A percentile compares a stretch with the other conserved stretches of the same genome.
These are phyloP conservation scores for Phaeoacremonium minimum DNA, from an alignment of 2,329 filamentous ascomycete genomes.

Conservation along the genomic window DNA sequence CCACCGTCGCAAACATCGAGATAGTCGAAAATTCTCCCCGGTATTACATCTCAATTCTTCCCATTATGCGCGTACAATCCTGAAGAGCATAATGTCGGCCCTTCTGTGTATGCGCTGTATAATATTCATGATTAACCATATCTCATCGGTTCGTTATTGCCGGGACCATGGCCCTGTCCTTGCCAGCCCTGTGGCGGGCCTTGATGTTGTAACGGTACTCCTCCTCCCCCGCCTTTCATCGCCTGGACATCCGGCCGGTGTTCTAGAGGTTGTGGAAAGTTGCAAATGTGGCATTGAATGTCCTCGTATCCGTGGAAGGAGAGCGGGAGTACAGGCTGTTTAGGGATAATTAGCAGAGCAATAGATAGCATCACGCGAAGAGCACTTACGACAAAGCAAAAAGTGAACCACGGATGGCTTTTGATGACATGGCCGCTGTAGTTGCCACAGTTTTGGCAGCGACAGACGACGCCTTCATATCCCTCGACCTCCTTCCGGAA, in stretches of 20 bases:
- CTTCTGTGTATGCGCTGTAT: too few relatives aligned
- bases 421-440: constrained; percentile 57
- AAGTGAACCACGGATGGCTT: constrained; percentile 70
- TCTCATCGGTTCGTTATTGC: constrained; percentile 17
- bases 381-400: constrained; percentile 65
- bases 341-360: constrained; percentile 3
- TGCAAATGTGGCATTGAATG: constrained; percentile 70
- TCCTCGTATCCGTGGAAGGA: constrained; percentile 64
- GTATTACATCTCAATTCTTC: too few relatives aligned
- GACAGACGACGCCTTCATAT: constrained; percentile 57
- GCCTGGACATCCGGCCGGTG: constrained; percentile 51
- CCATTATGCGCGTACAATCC: too few relatives aligned
- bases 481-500: constrained; percentile 56
- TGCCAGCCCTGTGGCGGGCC: constrained; percentile 27
- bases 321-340: constrained; percentile 66
- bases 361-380: not conserved
- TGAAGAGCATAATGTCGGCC: too few relatives aligned
- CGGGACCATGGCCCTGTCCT: constrained; percentile 8
- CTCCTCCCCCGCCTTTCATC: constrained; percentile 37
- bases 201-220: constrained; percentile 30
- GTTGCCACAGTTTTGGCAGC: constrained; percentile 65
- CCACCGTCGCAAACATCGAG: too few relatives aligned
- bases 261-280: constrained; percentile 65
- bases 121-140: constrained; percentile 19
- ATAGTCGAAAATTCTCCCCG: too few relatives aligned